Base-by-base conservation (phyloP, 2,329 filamentous ascomycete genomes). In the Ilyonectria destructans region DNA sequence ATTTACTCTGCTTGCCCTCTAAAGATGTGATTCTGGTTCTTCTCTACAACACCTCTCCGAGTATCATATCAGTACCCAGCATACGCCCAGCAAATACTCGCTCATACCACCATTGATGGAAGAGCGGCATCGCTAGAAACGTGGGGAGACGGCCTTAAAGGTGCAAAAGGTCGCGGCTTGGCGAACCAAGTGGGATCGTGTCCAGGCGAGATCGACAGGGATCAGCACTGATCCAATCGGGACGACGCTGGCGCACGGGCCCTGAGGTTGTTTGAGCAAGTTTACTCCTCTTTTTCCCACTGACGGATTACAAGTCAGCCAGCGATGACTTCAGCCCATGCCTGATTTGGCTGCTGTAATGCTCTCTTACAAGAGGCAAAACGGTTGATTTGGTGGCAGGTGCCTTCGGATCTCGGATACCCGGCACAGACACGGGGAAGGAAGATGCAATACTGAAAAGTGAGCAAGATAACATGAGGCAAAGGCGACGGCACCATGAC, bases 221-320 rank as follows among this genome's bases (percentile, higher is more conserved):
- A 54, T 65, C 46, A 31, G 64, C 57, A 46, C 31, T 49, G 40
- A 49, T 56, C 74, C 74, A 77, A 77, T 75, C 65, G 65, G 52
- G 59, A 9, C 35, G 45, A 3, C 1, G 2, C 0, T 49, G 40
- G 57, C 56, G 71, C 69, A 70, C 68, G 69, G 65, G 63, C 71
- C 70, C 48, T 81, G 80, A 80, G 80, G 74, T 69, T 77, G 68
- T 81, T 81, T 81, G 80, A 81, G 80, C 80, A 81, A 81, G 79
- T 81, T 81, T 79, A 67, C 68, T 68, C 23, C 60, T 67, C 55
- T 61, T 62, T 60, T 43, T 23, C 37, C 60, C 49, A 69, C 71
- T 69, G 62, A 63, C 65, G 60, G 60, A 65, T 61, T 15, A 17
- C 37, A n/a, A 40, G 13, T 43, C 40, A n/a, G 7, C 40, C 69